Conservation (phyloP, 2,329 filamentous ascomycete genomes). For the Penicillium fuscoglaucum region DNA sequence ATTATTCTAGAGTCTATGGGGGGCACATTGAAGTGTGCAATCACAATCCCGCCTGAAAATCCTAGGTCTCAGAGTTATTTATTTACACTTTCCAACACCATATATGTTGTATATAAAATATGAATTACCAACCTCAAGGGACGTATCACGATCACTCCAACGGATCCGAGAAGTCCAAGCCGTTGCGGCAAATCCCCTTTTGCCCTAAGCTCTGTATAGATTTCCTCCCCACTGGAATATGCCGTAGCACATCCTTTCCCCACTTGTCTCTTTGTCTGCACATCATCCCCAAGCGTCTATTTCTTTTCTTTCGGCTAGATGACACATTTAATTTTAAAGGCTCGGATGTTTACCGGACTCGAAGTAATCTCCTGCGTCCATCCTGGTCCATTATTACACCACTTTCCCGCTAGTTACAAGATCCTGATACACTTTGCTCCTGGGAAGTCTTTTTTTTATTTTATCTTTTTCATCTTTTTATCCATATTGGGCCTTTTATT, state of each 20-base stretch:
- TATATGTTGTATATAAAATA: neutral
- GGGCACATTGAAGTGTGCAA: neutral
- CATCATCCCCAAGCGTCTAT: slow-evolving; percentile 29
- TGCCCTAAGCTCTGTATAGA: neutral
- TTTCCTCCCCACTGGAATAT: neutral
- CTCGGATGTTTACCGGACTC: slow-evolving; percentile 27
- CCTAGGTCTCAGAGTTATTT: slow-evolving; percentile 1
- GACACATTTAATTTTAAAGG: slow-evolving; percentile 21
- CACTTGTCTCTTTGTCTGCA: slow-evolving; percentile 23
- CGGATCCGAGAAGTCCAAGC: slow-evolving; percentile 16
- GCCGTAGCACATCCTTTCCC: slow-evolving; percentile 3
- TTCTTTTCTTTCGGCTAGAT: slow-evolving; percentile 14
- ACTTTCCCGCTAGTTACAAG: slow-evolving; percentile 41
- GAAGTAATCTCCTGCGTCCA: slow-evolving; percentile 36
- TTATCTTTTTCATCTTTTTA: slow-evolving; percentile 4
- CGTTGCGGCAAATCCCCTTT: slow-evolving; percentile 4
- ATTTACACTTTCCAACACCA: neutral
- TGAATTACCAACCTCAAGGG: slow-evolving; percentile 1
- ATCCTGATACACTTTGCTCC: slow-evolving; percentile 30
- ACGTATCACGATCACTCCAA: slow-evolving; percentile 26
- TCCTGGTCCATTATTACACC: slow-evolving; percentile 43
- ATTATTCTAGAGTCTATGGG: neutral
- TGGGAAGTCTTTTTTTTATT: slow-evolving; percentile 11
- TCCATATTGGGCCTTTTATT: slow-evolving; percentile 17
- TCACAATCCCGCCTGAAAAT: slow-evolving; percentile 1